phyloP scores from a whole-genome alignment of 1,284 basidiomycete species.

The Pseudozyma flocculosa region DNA sequence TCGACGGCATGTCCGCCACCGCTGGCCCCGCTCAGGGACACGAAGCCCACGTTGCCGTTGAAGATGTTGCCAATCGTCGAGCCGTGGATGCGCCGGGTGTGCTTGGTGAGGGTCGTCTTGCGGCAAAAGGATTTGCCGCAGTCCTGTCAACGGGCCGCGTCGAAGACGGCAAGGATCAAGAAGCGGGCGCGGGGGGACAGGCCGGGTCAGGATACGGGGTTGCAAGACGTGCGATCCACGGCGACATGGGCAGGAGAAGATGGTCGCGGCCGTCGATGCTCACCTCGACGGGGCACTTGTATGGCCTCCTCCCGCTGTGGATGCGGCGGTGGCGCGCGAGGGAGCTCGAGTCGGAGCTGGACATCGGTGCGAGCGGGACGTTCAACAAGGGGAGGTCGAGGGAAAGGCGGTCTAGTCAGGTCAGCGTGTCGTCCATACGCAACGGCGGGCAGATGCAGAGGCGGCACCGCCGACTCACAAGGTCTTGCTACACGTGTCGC shows the following conservation, averaged over 20 bases:
- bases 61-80: no score
- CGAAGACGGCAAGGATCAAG: neutral
- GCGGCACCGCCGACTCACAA: constrained; percentile 25
- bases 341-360: constrained; percentile 62
- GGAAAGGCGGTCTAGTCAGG: no score
- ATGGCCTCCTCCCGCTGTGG: constrained; percentile 63
- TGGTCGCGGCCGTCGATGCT: constrained; percentile 5
- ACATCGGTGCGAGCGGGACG: neutral
- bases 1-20: no score
- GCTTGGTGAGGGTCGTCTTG: constrained; percentile 61
- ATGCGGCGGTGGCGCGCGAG: constrained; percentile 71
- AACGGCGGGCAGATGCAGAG: no score
- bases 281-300: constrained; percentile 53
- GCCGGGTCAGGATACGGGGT: no score
- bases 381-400: no score
- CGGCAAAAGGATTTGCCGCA: constrained; percentile 56
- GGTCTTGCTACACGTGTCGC: constrained; percentile 64
- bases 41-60: no score
- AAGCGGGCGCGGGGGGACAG: neutral
- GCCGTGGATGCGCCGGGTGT: constrained; percentile 55
- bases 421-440: no score
- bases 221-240: no score
- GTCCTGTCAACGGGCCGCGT: constrained; percentile 3
- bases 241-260: no score
- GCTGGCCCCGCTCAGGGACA: no score